Conservation (phyloP, 495 filamentous ascomycete genomes). For the Penicillium riverlandense region DNA sequence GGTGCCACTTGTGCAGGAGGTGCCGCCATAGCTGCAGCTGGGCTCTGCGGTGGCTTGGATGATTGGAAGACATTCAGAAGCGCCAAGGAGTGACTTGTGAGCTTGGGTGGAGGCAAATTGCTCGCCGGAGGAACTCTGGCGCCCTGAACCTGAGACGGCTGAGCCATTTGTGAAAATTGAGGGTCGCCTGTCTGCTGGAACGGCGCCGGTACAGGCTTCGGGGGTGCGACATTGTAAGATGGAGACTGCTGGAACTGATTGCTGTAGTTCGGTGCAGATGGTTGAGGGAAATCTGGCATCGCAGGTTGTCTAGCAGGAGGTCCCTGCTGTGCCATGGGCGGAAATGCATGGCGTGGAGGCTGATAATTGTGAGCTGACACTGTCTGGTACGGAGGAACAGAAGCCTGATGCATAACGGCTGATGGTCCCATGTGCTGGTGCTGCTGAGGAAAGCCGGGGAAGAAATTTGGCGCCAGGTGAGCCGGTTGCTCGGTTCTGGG, state of each 20-base stretch:
- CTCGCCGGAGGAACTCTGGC: conserved; percentile 48
- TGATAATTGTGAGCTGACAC: background rate
- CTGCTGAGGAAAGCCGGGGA: conserved; percentile 30
- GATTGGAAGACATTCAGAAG: conserved; percentile 60
- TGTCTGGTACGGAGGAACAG: conserved; percentile 3
- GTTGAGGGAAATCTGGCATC: conserved; percentile 9
- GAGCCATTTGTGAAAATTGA: conserved; percentile 36
- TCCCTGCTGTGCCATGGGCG: conserved; percentile 4
- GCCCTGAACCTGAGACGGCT: conserved; percentile 31
- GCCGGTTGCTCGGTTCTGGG: conserved; percentile 26
- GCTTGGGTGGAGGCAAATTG: conserved; percentile 51
- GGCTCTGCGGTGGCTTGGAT: conserved; percentile 22
- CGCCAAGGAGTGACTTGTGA: conserved; percentile 56
- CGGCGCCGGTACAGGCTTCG: conserved; percentile 30
- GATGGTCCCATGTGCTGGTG: conserved; percentile 15
- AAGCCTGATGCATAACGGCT: conserved; percentile 14
- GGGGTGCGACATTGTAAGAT: conserved; percentile 3
- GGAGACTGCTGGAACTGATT: conserved; percentile 5
- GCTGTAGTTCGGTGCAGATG: conserved; percentile 1
- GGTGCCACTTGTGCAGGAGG: conserved; percentile 17
- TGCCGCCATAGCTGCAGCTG: conserved; percentile 22
- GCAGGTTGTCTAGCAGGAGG: conserved; percentile 8
- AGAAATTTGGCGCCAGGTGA: conserved; percentile 34
- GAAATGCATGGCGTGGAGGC: conserved; percentile 5
- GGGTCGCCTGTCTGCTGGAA: conserved; percentile 49